Evolutionary conservation across 2,329 filamentous ascomycete genomes (phyloP), one percentile per base, ranked within the genome.

Genomic region (Tolypocladium nubicola): DNA sequence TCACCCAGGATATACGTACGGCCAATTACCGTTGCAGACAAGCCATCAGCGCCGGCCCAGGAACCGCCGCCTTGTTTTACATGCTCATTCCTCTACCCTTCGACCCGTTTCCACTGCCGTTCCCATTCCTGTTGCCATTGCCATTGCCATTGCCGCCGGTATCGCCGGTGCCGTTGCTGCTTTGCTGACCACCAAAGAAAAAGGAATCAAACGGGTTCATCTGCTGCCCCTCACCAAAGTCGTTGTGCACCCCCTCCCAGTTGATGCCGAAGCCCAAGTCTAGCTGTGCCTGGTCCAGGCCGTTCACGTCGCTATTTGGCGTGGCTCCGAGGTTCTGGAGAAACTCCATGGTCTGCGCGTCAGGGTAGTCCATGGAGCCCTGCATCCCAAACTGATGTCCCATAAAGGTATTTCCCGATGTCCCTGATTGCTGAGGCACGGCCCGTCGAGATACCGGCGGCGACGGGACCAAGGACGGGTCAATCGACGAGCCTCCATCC

Each of bases 191-290:
- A 1, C 85, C 85, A 67, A 88, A 88, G 73, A 88, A 88, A 67
- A 89, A 89, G 0, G 84, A 83, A 66, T 89, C 86, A 70, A 90
- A 89, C 0, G 86, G 79, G 58, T 88, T 82, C 65, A 88, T 78
- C 66, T 84, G 78, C 68, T 83, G 79, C 66, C 81, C 77, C 52
- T 84, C 80, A 58, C 76, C 76, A 58, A 79, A 86, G 64, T 87
- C 85, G 62, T 87, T 83, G 64, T 83, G 78, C 66, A 84, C 75
- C 14, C 78, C 76, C 59, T 84, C 78, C 80, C 82, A 84, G 39
- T 84, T 85, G 52, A 89, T 76, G 57, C 85, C 85, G 61, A 86
- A 85, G 0, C 84, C 85, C 52, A 89, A 76, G 61, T 88, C 85
- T 64, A 85, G 76, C 70, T 81, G 77, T 61, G 75, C 67, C 63